phyloP scores from a whole-genome alignment of 2,329 filamentous ascomycete species.

The Magnaporthiopsis rhizophila region DNA sequence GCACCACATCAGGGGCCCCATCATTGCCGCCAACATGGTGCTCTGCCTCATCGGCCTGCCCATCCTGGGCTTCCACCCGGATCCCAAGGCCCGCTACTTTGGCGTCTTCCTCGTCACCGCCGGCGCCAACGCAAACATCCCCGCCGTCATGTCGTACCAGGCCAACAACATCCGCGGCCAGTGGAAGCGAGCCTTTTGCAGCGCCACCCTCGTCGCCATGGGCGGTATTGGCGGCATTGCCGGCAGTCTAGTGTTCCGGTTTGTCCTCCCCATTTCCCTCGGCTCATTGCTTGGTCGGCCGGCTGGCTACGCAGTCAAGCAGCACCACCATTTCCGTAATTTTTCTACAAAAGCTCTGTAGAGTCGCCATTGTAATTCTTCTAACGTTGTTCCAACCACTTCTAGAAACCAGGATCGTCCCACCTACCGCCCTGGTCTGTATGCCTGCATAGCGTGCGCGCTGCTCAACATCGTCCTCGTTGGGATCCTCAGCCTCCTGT shows the following conservation, averaged over 20 bases:
- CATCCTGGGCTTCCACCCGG: constrained; percentile 60
- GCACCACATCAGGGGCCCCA: constrained; percentile 56
- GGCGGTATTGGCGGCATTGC: constrained; percentile 74
- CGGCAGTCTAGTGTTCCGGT: constrained; percentile 63
- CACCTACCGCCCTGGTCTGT: constrained; percentile 46
- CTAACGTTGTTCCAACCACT: too few species aligned
- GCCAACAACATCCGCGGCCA: constrained; percentile 83
- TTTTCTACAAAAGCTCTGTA: too few species aligned
- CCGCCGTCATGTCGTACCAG: constrained; percentile 68
- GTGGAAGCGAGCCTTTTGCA: constrained; percentile 79
- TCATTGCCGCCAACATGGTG: constrained; percentile 57
- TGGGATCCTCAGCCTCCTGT: constrained; percentile 29
- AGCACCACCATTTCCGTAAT: neutral
- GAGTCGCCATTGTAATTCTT: too few species aligned
- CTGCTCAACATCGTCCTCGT: constrained; percentile 40
- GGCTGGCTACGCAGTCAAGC: neutral
- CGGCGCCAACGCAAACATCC: constrained; percentile 71
- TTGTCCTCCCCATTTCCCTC: neutral
- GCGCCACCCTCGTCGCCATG: constrained; percentile 66
- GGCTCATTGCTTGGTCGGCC: neutral
- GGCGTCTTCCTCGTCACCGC: constrained; percentile 71
- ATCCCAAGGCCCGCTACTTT: constrained; percentile 55
- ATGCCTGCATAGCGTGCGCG: constrained; percentile 44
- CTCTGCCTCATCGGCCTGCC: constrained; percentile 61
- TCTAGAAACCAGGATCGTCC: constrained; percentile 31